These are phyloP conservation scores for Sequoia sempervirens DNA, from an alignment of 75 land plant genomes.

Conservation along the genomic window DNA sequence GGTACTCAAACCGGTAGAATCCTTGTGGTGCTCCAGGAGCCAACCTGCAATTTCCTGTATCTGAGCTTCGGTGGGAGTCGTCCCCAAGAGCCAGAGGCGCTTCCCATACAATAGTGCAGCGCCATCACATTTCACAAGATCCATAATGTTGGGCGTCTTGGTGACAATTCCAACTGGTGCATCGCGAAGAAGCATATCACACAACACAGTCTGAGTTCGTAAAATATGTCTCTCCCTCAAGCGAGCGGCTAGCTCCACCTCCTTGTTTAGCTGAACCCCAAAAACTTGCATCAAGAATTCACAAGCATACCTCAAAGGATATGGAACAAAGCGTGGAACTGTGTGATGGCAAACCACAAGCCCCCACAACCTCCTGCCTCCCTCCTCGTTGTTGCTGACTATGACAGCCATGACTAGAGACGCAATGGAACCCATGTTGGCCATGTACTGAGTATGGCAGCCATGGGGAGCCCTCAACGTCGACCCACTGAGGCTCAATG, in stretches of 20 bases:
- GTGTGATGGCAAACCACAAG: constrained; percentile 90
- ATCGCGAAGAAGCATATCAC: constrained; percentile 90
- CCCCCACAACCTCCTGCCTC: constrained; percentile 74
- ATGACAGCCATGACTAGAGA: constrained; percentile 82
- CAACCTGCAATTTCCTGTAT: constrained; percentile 66
- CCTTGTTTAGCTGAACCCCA: constrained; percentile 77
- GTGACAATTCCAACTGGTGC: constrained; percentile 82
- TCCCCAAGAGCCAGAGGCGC: constrained; percentile 69
- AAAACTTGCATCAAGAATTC: constrained; percentile 81
- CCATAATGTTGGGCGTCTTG: constrained; percentile 86
- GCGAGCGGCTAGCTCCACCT: constrained; percentile 73
- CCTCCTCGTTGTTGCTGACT: constrained; percentile 53
- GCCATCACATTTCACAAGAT: constrained; percentile 86
- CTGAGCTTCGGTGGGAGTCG: constrained; percentile 73
- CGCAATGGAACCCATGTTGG: constrained; percentile 85
- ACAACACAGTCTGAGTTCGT: constrained; percentile 70
- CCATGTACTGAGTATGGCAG: constrained; percentile 93
- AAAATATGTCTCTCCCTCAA: constrained; percentile 72
- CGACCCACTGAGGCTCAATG: constrained; percentile 65
- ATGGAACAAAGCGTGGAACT: constrained; percentile 70
- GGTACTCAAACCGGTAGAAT: constrained; percentile 79
- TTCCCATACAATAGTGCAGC: constrained; percentile 72
- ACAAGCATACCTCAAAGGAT: constrained; percentile 70
- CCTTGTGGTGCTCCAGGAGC: constrained; percentile 63
- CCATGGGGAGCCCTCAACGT: constrained; percentile 83